Base-by-base conservation (phyloP, 768 basidiomycete species). In the Ephemerocybe angulata region DNA sequence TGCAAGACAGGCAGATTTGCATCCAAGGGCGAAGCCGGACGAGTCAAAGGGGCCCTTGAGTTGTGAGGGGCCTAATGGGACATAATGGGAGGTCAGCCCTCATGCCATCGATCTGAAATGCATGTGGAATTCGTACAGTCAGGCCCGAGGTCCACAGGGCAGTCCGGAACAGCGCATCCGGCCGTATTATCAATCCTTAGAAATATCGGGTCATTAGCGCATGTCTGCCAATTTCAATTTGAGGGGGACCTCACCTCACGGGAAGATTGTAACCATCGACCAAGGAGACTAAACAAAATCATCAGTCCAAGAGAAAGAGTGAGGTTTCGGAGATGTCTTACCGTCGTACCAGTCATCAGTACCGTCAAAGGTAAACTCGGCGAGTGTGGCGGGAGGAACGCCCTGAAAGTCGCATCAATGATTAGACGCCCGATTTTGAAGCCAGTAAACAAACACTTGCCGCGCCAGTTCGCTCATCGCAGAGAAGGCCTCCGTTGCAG, bases 221-320 rank as follows among this genome's bases (percentile, higher is more conserved):
- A n/a, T n/a, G n/a, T n/a, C n/a, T n/a, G n/a, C n/a, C n/a, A n/a
- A n/a, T n/a, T n/a, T n/a, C n/a, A n/a, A n/a, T n/a, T n/a, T n/a
- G n/a, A 17, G 13, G n/a, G 8, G 12, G 8, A 49, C 47, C 47
- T 35, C 17, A 64, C 63, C 65, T 65, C 63, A 85, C 67, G 10
- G 86, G 85, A 8, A 87, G 66, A 61, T 87, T 84, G 60, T 75
- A 85, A 3, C 86, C 85, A 60, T 86, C 83, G 31, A 86, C 85
- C 21, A 86, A 71, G 21, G 83, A 85, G 17, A 85, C 84, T 84
- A 52, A 19, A 7, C 17, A 22, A n/a, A n/a, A n/a, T n/a, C n/a
- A 27, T n/a, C 19, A n/a, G 30, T 12, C 11, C 47, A 27, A 41
- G 38, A 54, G 40, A 29, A 41, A n/a, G 24, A 19, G 2, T 10